Conservation (phyloP, 1,284 basidiomycete species). For the Ganoderma sp. region DNA sequence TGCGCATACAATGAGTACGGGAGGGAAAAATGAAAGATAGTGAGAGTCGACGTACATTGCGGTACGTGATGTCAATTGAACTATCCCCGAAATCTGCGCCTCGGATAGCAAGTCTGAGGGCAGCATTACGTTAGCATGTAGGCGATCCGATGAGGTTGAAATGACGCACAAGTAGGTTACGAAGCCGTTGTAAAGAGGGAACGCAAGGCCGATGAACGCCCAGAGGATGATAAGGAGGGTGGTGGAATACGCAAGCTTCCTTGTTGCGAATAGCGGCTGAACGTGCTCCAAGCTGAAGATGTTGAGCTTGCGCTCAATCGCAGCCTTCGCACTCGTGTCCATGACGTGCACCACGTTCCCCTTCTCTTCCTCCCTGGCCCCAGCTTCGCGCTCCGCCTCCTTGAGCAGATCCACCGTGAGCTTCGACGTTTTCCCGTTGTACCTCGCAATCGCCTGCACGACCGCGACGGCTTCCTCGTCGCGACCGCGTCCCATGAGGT, state of each 20-base stretch:
- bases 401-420: slow-evolving; percentile 58
- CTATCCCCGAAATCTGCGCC: slow-evolving; percentile 66
- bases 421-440: slow-evolving; percentile 59
- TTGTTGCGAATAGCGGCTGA: slow-evolving; percentile 65
- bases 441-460: slow-evolving; percentile 69
- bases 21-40: too few species aligned
- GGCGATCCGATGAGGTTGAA: background rate
- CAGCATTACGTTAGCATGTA: background rate
- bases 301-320: slow-evolving; percentile 48
- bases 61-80: slow-evolving; percentile 65
- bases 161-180: slow-evolving; percentile 61
- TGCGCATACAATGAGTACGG: background rate
- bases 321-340: slow-evolving; percentile 44
- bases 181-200: slow-evolving; percentile 69
- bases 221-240: slow-evolving; percentile 64
- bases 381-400: slow-evolving; percentile 35
- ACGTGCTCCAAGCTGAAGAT: slow-evolving; percentile 55
- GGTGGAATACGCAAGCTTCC: slow-evolving; percentile 67
- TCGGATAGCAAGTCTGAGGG: slow-evolving; percentile 54
- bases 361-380: slow-evolving; percentile 19
- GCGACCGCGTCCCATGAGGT: slow-evolving; percentile 71
- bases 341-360: slow-evolving; percentile 34
- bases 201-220: slow-evolving; percentile 73
- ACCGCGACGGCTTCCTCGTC: slow-evolving; percentile 77
- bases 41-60: slow-evolving; percentile 53